These are phyloP conservation scores for Debaryomyces coudertii DNA, from an alignment of 1,139 yeast species.

Conservation along the genomic window DNA sequence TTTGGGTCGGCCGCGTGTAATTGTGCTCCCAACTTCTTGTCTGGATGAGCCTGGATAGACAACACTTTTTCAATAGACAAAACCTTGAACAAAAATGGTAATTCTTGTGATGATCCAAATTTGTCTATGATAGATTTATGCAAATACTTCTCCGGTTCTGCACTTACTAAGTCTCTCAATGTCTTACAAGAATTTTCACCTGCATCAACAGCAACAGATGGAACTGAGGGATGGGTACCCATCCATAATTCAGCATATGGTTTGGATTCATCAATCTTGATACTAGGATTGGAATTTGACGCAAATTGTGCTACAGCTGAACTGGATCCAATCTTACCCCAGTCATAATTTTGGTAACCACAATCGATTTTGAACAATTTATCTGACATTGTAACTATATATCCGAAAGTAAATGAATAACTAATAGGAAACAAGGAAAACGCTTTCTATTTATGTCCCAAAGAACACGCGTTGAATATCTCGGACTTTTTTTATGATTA, in stretches of 20 bases:
- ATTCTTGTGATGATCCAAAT: conserved; percentile 69
- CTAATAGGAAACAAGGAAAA: background rate
- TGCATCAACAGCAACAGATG: conserved; percentile 62
- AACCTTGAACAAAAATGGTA: conserved; percentile 93
- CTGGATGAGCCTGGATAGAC: conserved; percentile 98
- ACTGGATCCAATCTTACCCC: conserved; percentile 84
- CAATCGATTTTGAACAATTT: conserved; percentile 49
- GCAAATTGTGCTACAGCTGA: conserved; percentile 93
- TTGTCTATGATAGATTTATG: conserved; percentile 61
- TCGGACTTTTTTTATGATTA: conserved; percentile 4
- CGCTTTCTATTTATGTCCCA: background rate
- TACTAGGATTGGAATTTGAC: conserved; percentile 61
- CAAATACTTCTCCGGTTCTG: conserved; percentile 61
- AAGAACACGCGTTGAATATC: conserved; percentile 3
- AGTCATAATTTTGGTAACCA: conserved; percentile 73
- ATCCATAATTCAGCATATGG: conserved; percentile 97
- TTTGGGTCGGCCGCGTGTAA: conserved; percentile 83
- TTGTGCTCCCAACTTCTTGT: conserved; percentile 76
- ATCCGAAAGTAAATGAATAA: conserved; percentile 1
- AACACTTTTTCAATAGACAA: conserved; percentile 89
- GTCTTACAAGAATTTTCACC: conserved; percentile 44
- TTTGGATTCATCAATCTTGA: conserved; percentile 63
- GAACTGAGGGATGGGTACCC: conserved; percentile 97
- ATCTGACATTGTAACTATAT: conserved; percentile 14
- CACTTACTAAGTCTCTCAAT: conserved; percentile 66